Evolutionary conservation across 768 basidiomycete genomes (phyloP), one percentile per base, ranked within the genome.

Genomic region (Kwoniella botswanensis): DNA sequence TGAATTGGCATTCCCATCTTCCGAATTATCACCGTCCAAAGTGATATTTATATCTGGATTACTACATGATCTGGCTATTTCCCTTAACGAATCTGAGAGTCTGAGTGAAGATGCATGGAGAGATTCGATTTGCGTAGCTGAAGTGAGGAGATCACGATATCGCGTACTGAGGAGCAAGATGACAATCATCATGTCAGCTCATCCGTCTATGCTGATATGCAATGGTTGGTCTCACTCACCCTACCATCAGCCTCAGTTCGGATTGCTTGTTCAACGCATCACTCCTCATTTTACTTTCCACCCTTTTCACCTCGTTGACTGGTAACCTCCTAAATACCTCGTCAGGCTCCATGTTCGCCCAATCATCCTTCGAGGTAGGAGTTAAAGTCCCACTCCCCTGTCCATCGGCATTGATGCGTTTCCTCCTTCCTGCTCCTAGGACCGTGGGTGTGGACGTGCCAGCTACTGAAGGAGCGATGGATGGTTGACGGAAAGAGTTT

Each of bases 101-200:
- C 73, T 60, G 3, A 83, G 71, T 3, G 82, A 83, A 5, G 80
- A 80, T 15, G 76, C 74, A 24, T 72, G 81, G 2, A 83, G 68
- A 2, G 79, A 66, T 13, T 80, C 75, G 58, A 83, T 83, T 68
- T 83, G 82, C 1, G 81, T 77, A 2, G 82, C 80, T 10, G 81
- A 82, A 2, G 80, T 80, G n/a, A 83, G 76, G 5, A 83, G 78
- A 74, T 83, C 82, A 50, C 82, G 73, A 71, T 83, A 83, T 11
- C 82, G 68, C 2, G 80, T 78, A 35, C 80, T 81, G 12, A 4
- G 13, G 13, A 56, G 1, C 9, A 53, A 13, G 1, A 42, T 18
- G 24, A 50, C 15, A 44, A 21, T 18, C 3, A 22, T 29, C 26
- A 63, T 42, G 43, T 41, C n/a, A 35, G 41, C 52, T 65, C 24